Conservation (phyloP, 108 stramenopile species). For the Pseudonitzschia multistriata region DNA sequence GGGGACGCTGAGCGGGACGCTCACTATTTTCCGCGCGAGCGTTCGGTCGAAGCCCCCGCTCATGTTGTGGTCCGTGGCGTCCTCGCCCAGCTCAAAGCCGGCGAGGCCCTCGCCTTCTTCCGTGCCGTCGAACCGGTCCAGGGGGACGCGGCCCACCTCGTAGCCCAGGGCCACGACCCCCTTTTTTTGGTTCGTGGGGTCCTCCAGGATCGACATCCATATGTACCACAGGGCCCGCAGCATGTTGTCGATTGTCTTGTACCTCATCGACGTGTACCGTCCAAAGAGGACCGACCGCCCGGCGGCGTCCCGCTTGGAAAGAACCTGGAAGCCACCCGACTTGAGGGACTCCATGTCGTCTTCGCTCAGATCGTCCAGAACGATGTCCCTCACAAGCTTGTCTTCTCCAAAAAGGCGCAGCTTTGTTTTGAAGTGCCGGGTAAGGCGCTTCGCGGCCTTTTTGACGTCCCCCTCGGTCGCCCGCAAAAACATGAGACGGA, state of each 20-base stretch:
- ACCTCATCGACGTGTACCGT: slow-evolving; percentile 21
- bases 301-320: slow-evolving; percentile 26
- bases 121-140: slow-evolving; percentile 18
- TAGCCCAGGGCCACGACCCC: slow-evolving; percentile 31
- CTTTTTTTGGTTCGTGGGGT: slow-evolving; percentile 28
- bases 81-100: slow-evolving; percentile 15
- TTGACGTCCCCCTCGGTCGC: slow-evolving; percentile 19
- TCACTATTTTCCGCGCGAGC: slow-evolving; percentile 19
- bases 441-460: slow-evolving; percentile 28
- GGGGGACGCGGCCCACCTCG: slow-evolving; percentile 17
- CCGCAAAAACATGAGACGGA: slow-evolving; percentile 32
- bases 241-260: slow-evolving; percentile 23
- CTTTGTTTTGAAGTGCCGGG: slow-evolving; percentile 26
- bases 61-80: neutral
- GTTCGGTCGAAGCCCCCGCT: slow-evolving; percentile 29
- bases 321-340: slow-evolving; percentile 33
- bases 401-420: slow-evolving; percentile 23
- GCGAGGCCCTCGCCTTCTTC: neutral
- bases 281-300: slow-evolving; percentile 34
- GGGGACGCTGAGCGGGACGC: slow-evolving; percentile 26
- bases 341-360: slow-evolving; percentile 25
- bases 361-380: slow-evolving; percentile 17
- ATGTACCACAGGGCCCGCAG: slow-evolving; percentile 34
- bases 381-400: slow-evolving; percentile 21
- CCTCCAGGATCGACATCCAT: slow-evolving; percentile 29